Conservation (phyloP, 2,329 filamentous ascomycete genomes). For the Chaetoscypha palmicola region DNA sequence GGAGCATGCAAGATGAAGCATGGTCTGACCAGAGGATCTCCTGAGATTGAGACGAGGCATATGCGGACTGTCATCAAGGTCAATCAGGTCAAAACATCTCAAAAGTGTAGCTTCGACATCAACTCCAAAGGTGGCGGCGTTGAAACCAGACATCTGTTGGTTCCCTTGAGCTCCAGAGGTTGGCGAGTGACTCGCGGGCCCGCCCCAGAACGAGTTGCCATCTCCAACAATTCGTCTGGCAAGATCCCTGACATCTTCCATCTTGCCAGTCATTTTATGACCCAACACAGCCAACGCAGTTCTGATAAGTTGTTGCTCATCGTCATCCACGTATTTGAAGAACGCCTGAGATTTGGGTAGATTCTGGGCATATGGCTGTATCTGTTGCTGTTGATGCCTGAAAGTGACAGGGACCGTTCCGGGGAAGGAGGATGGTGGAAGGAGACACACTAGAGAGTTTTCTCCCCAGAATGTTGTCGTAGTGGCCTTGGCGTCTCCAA, state of each 20-base stretch:
- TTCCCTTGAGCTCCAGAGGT: slow-evolving; percentile 40
- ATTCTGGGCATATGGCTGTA: slow-evolving; percentile 35
- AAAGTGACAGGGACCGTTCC: slow-evolving; percentile 54
- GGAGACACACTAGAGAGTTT: slow-evolving; percentile 54
- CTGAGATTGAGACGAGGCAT: slow-evolving; percentile 61
- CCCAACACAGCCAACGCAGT: slow-evolving; percentile 59
- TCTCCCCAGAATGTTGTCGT: slow-evolving; percentile 59
- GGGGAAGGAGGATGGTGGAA: slow-evolving; percentile 51
- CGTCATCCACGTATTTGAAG: slow-evolving; percentile 71
- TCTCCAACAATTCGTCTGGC: slow-evolving; percentile 53
- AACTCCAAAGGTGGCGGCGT: slow-evolving; percentile 31
- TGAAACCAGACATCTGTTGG: slow-evolving; percentile 38
- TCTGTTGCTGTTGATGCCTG: slow-evolving; percentile 38
- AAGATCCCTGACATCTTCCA: slow-evolving; percentile 54
- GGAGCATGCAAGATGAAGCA: slow-evolving; percentile 73
- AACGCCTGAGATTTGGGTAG: slow-evolving; percentile 43
- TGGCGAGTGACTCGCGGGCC: slow-evolving; percentile 35
- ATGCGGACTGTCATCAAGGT: slow-evolving; percentile 66
- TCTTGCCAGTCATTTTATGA: slow-evolving; percentile 56
- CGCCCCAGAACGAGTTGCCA: slow-evolving; percentile 42
- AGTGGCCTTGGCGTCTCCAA: slow-evolving; percentile 61
- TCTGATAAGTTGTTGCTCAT: slow-evolving; percentile 61
- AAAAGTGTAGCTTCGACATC: slow-evolving; percentile 44
- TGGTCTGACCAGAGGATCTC: slow-evolving; percentile 63
- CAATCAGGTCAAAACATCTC: slow-evolving; percentile 69